These are phyloP conservation scores for Cyclocybe cylindracea DNA, from an alignment of 768 basidiomycete species.

Conservation along the genomic window DNA sequence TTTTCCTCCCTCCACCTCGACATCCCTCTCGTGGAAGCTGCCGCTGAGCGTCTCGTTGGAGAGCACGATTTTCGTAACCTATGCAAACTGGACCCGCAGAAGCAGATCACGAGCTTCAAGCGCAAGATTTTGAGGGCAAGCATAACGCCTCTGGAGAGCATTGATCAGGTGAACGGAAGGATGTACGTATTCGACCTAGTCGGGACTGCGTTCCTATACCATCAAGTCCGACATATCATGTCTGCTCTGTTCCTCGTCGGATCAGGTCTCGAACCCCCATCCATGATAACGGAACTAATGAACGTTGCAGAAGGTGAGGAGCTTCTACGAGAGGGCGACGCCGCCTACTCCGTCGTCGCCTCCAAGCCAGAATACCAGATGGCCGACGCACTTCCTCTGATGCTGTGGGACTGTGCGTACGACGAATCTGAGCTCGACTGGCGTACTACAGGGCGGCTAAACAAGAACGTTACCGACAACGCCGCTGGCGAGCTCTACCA, in stretches of 20 bases:
- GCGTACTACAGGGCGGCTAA: slow-evolving; percentile 52
- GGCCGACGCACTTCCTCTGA: slow-evolving; percentile 88
- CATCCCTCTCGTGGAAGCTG: slow-evolving; percentile 73
- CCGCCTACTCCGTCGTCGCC: slow-evolving; percentile 47
- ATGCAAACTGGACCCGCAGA: slow-evolving; percentile 89
- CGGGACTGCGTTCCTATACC: slow-evolving; percentile 90
- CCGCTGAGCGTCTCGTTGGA: slow-evolving; percentile 71
- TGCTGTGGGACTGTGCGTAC: slow-evolving; percentile 91
- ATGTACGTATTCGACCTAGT: slow-evolving; percentile 81
- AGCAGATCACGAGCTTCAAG: slow-evolving; percentile 83
- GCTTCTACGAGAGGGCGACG: slow-evolving; percentile 30
- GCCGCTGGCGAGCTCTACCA: slow-evolving; percentile 45
- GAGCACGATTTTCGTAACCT: slow-evolving; percentile 96
- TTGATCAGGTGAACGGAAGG: slow-evolving; percentile 22
- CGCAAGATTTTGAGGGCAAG: slow-evolving; percentile 69
- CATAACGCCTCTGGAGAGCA: slow-evolving; percentile 47
- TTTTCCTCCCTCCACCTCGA: slow-evolving; percentile 74
- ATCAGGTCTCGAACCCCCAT: slow-evolving; percentile 71
- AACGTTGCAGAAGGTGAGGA: slow-evolving; percentile 60
- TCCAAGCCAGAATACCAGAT: slow-evolving; percentile 91
- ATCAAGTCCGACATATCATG: slow-evolving; percentile 96
- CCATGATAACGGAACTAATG: slow-evolving; percentile 70
- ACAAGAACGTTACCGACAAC: slow-evolving; percentile 30
- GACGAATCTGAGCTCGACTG: slow-evolving; percentile 66
- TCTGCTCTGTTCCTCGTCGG: slow-evolving; percentile 89